Percentiles rank a stretch among this genome's conserved stretches.
Evolutionary conservation across 202 grass and related monocot genomes (phyloP).

Genomic region (Panicum virgatum): DNA sequence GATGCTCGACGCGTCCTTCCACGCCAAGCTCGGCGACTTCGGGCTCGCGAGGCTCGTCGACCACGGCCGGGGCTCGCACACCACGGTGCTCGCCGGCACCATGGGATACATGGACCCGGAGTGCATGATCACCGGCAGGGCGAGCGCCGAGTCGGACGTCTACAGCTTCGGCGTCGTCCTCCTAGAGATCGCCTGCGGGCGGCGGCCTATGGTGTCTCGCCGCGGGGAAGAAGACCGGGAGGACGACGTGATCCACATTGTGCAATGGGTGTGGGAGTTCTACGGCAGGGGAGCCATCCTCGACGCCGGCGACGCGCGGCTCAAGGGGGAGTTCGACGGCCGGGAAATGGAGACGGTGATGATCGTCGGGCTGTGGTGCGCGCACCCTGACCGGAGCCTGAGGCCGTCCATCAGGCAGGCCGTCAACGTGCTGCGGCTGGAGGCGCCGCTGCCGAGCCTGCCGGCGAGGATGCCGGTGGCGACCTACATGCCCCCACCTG

Average conservation of each 20-base stretch:
- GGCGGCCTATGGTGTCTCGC: background rate
- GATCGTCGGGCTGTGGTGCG: constrained; percentile 54
- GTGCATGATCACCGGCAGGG: constrained; percentile 4
- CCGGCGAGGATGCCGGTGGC: constrained; percentile 34
- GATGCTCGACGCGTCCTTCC: constrained; percentile 53
- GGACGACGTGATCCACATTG: constrained; percentile 37
- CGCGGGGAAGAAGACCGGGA: background rate
- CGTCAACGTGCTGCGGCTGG: constrained; percentile 26
- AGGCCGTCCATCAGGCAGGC: constrained; percentile 44
- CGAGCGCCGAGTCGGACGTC: constrained; percentile 33
- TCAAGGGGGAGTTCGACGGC: constrained; percentile 13
- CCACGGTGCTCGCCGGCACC: constrained; percentile 39
- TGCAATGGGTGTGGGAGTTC: constrained; percentile 43
- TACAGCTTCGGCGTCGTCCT: constrained; percentile 57
- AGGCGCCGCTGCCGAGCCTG: constrained; percentile 1
- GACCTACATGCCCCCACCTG: background rate
- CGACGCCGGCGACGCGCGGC: constrained; percentile 27
- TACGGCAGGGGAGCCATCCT: constrained; percentile 20
- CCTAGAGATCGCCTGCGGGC: constrained; percentile 39
- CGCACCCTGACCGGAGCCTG: constrained; percentile 28
- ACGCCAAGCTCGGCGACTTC: constrained; percentile 63
- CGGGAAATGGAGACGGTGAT: constrained; percentile 28
- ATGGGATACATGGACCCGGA: constrained; percentile 62
- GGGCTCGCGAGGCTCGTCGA: constrained; percentile 48
- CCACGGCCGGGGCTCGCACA: constrained; percentile 30